Evolutionary conservation across 169 alveolate genomes (phyloP).

Genomic region (Plasmodium blacklocki): DNA sequence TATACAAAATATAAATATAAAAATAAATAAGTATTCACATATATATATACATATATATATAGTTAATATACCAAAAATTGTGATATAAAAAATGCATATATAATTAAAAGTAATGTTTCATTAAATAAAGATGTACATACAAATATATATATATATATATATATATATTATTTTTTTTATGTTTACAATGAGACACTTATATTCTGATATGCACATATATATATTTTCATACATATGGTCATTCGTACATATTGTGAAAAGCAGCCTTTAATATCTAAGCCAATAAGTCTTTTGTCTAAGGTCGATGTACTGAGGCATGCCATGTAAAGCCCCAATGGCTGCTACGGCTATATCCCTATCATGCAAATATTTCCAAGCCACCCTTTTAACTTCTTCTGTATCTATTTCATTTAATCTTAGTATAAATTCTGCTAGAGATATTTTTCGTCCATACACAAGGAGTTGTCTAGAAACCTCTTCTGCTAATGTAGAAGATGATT

Average conservation of each 20-base stretch:
- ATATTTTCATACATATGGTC: background rate
- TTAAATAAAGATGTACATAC: too few relatives aligned
- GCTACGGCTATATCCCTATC: slow-evolving; percentile 88
- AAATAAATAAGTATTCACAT: too few relatives aligned
- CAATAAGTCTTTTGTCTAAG: slow-evolving; percentile 87
- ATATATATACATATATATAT: too few relatives aligned
- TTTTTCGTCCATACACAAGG: slow-evolving; percentile 88
- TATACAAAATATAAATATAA: too few relatives aligned
- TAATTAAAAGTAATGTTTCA: too few relatives aligned
- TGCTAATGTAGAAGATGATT: slow-evolving; percentile 88
- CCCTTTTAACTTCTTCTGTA: slow-evolving; percentile 89
- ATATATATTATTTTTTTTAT: background rate
- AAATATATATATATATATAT: too few relatives aligned
- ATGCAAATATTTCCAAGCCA: slow-evolving; percentile 90
- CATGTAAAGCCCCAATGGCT: slow-evolving; percentile 88
- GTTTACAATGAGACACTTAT: too few relatives aligned
- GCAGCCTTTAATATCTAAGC: slow-evolving; percentile 78
- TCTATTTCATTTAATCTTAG: slow-evolving; percentile 86
- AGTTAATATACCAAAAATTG: too few relatives aligned
- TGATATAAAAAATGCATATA: too few relatives aligned
- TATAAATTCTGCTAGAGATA: slow-evolving; percentile 87
- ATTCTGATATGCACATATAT: too few relatives aligned
- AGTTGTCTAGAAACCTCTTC: slow-evolving; percentile 90
- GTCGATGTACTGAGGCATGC: slow-evolving; percentile 85
- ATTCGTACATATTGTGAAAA: background rate